Percentiles rank a stretch among this genome's conserved stretches.
Evolutionary conservation across 2,329 filamentous ascomycete species (phyloP).

Genomic region (Epichloe brachyelytri): DNA sequence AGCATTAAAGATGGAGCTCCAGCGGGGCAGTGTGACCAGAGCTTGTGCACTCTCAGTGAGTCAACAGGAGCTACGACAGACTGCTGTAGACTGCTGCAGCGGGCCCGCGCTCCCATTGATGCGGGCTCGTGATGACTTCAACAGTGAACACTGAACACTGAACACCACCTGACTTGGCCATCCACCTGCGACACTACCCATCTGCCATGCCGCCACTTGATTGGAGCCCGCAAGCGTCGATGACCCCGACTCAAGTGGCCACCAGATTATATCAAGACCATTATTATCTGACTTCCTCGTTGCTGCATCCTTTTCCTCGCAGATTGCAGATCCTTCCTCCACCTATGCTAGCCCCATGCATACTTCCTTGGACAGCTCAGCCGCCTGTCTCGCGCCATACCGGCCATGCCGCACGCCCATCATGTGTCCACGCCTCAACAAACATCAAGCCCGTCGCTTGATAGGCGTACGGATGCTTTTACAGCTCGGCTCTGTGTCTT

Average conservation of each 20-base stretch:
- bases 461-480: too few relatives aligned
- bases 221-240: background rate
- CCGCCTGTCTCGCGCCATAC: background rate
- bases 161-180: background rate
- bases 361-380: background rate
- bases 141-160: background rate
- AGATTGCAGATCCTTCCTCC: background rate
- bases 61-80: too few relatives aligned
- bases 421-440: slow-evolving; percentile 1
- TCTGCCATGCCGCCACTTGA: background rate
- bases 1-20: too few relatives aligned
- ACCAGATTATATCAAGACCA: background rate
- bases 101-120: too few relatives aligned
- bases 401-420: slow-evolving; percentile 1
- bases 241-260: background rate
- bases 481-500: too few relatives aligned
- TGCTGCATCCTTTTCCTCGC: too few relatives aligned
- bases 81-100: too few relatives aligned
- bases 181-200: background rate
- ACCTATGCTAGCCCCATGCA: background rate
- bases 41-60: too few relatives aligned
- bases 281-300: background rate
- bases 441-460: background rate
- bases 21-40: too few relatives aligned
- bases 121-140: background rate